phyloP scores from a whole-genome alignment of 2,329 filamentous ascomycete genomes.

The Exserohilum rostratum region DNA sequence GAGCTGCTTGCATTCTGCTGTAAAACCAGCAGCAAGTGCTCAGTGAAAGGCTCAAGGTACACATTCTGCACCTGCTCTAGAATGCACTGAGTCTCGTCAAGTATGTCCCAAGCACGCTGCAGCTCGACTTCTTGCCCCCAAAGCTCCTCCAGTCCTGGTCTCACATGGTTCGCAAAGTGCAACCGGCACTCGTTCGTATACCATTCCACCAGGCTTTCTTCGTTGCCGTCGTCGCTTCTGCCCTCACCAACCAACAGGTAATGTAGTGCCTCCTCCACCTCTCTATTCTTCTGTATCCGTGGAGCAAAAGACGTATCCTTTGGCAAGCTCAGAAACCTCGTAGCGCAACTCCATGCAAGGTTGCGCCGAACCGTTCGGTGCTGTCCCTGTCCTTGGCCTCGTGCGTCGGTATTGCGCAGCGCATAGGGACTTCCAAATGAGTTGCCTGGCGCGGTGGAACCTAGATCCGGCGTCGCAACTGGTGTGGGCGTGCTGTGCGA shows the following conservation, averaged over 20 bases:
- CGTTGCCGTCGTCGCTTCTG: conserved; percentile 32
- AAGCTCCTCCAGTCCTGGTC: conserved; percentile 32
- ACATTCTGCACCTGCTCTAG: conserved; percentile 46
- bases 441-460: conserved; percentile 46
- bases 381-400: conserved; percentile 41
- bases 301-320: conserved; percentile 30
- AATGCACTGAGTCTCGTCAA: conserved; percentile 46
- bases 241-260: conserved; percentile 47
- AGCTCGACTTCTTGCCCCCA: conserved; percentile 40
- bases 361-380: conserved; percentile 46
- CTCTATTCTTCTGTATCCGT: conserved; percentile 29
- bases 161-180: conserved; percentile 49
- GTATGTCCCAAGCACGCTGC: conserved; percentile 36
- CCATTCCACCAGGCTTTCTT: conserved; percentile 51
- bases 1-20: conserved; percentile 28
- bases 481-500: conserved; percentile 53
- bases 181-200: conserved; percentile 52
- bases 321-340: conserved; percentile 49
- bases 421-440: conserved; percentile 50
- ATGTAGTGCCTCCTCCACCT: conserved; percentile 45
- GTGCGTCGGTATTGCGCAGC: conserved; percentile 36
- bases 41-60: conserved; percentile 46
- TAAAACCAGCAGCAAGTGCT: conserved; percentile 43
- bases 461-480: conserved; percentile 52
- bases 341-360: conserved; percentile 56